Evolutionary conservation across 768 basidiomycete species (phyloP), one percentile per base, ranked within the genome.

Genomic region (Lentinula aciculospora): DNA sequence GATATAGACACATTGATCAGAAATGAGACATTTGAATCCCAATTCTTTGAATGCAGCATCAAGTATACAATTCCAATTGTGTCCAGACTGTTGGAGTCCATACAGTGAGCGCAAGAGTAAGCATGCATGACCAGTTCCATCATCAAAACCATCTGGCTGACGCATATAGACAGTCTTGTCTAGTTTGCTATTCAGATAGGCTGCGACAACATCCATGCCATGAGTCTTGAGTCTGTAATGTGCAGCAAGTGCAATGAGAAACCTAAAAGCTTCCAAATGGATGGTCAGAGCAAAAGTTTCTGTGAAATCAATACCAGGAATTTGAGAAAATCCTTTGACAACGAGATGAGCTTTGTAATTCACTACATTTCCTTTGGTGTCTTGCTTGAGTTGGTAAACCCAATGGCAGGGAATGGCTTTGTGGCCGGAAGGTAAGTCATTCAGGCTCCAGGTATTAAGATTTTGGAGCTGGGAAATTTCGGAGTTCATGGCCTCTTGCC

Each of bases 151-250:
- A 0, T 61, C 63, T 1, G 72, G 72, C 19, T 69, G 62, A 23
- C 65, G 46, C 72, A 77, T 73, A 60, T 71, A 78, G 39, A 76
- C 70, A 0, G 54, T 42, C 31, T 63, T 59, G 10, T 65, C 65
- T 15, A 75, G 66, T 3, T 68, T 59, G 51, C 59, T 37, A 64
- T 56, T 69, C 1, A 76, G 67, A 61, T 67, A 76, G 0, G 69
- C 72, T 0, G 58, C 57, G 13, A 67, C 75, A 17, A 81, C 69
- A 61, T 83, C 75, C 8, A 80, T 64, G 47, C 65, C 69, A 19
- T 75, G 62, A 4, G 81, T 45, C 4, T 78, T 65, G 59, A 72
- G 72, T 27, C 69, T 60, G 7, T 71, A 45, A 0, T 53, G 5
- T 0, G 76, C 74, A 0, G 77, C 69, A 23, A 78, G 45, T 2